Base-by-base conservation (phyloP, 805 yeast species). In the Ogataea polymorpha region DNA sequence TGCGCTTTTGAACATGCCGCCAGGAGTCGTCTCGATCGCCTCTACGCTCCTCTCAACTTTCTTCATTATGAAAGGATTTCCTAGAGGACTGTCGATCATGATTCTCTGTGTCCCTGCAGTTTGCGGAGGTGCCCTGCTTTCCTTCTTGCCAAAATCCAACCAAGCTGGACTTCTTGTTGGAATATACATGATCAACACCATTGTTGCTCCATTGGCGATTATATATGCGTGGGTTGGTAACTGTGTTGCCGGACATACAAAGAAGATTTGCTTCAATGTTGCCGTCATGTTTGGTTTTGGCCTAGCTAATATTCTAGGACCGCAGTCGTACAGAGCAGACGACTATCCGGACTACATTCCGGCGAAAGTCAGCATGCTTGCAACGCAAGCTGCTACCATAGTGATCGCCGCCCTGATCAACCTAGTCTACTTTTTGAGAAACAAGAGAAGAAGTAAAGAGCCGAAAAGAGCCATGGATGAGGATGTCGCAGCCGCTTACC, bases 221-320 rank as follows among this genome's bases (percentile, higher is more conserved):
- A 65, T 79, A 23, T 79, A 77, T 51, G 72, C 79, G 5, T 79
- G 84, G 85, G 76, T 76, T 45, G 70, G 75, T 41, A 72, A 80
- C 33, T 79, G 79, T 49, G 77, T 82, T 7, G 76, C 84, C 1
- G 84, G 85, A 2, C 74, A 77, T 41, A 76, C 82, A 5, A 79
- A 79, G 52, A 70, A 79, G 46, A 59, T 77, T 18, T 70, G 71
- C 23, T 62, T 82, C 45, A 77, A 76, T 50, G 77, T 74, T 5
- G 51, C 72, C 17, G 77, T 79, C 0, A 72, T 79, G 79, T 62
- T 78, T 44, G 77, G 72, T 5, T 78, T 77, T 57, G 74, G 77
- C 13, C 58, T 77, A 21, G 77, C 80, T 4, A 70, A 79, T 48
- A 61, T 82, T 40, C 65, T 77, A 27, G 85, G 82, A 0, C 86